Base-by-base conservation (phyloP, 2,329 filamentous ascomycete species). In the Lachnellula cervina region DNA sequence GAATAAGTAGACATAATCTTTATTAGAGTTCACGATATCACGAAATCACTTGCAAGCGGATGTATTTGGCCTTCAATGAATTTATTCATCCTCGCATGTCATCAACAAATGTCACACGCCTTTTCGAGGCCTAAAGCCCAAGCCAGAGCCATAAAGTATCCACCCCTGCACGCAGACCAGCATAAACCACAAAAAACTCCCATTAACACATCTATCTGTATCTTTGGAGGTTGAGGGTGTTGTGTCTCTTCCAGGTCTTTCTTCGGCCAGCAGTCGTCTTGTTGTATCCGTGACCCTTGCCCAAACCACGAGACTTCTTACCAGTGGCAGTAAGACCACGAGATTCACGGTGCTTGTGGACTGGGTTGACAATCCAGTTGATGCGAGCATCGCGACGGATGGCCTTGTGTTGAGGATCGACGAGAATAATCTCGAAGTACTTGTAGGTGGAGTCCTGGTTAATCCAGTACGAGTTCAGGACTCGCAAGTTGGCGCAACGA, bases 371-470 rank as follows among this genome's bases (percentile, higher is more conserved):
- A 84, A 99, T 99, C 94, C 94, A 99, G 90, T 96, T 99, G 89
- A 99, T 97, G 80, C 94, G 92, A 73, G 94, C 82, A 78, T 99
- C 94, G 75, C 89, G 90, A 79, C 94, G 94, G 85, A 99, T 99
- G 74, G 94, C 94, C 87, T 97, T 97, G 90, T 99, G 94, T 83
- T 95, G 89, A 76, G 94, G 94, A 83, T 99, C 94, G 76, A 99
- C 93, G 74, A 97, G 90, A 83, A 99, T 97, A 79, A 97, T 87
- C 82, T 99, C 94, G 84, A 86, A 99, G 89, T 99, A 99, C 86
- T 99, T 99, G 90, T 97, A 99, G 80, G 94, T 99, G 61, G 92
- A 97, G 84, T 99, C 94, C 86, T 97, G 91, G 89, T 99, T 99
- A 84, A 99, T 90, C 95, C 95, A 99, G 92, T 99, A 99, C 65